A percentile compares a stretch with the other conserved stretches of the same genome.
Evolutionary conservation across 371 early-diverging fungal genomes (phyloP).

Genomic region (Syncephalastrum racemosum): DNA sequence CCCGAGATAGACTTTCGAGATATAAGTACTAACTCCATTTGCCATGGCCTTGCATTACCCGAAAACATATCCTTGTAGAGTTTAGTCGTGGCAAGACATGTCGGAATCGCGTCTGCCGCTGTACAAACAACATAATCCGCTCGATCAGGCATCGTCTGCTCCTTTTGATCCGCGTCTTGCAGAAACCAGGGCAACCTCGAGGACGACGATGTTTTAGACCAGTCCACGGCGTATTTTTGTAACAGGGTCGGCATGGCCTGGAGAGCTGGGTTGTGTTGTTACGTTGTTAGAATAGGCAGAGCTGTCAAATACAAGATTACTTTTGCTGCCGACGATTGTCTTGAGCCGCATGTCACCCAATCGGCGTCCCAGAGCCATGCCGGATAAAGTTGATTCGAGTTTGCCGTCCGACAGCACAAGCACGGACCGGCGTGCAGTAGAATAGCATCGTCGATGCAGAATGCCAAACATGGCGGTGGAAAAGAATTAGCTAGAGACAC

Average conservation of each 20-base stretch:
- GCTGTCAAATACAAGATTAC: background rate
- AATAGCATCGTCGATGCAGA: no score
- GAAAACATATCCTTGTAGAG: slow-evolving; percentile 20
- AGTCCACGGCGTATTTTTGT: slow-evolving; percentile 20
- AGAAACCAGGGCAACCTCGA: slow-evolving; percentile 36
- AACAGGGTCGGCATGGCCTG: slow-evolving; percentile 15
- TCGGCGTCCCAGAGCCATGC: slow-evolving; percentile 15
- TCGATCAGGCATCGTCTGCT: slow-evolving; percentile 8
- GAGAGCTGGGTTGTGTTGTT: slow-evolving; percentile 2
- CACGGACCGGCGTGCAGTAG: background rate
- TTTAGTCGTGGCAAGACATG: slow-evolving; percentile 24
- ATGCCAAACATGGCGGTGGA: no score
- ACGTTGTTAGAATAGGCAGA: no score
- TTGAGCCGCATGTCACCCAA: slow-evolving; percentile 13
- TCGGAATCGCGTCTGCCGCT: slow-evolving; percentile 37
- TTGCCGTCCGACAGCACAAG: slow-evolving; percentile 21
- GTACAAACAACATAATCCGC: slow-evolving; percentile 40
- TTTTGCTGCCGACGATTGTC: slow-evolving; percentile 10
- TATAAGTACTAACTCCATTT: background rate
- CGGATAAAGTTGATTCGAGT: slow-evolving; percentile 16
- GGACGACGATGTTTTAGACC: slow-evolving; percentile 5
- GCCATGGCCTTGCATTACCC: slow-evolving; percentile 14
- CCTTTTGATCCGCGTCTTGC: slow-evolving; percentile 7
- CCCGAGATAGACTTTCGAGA: slow-evolving; percentile 35
- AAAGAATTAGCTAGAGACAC: no score